Base-by-base conservation (phyloP, 345 rosid species). In the Cardamine resedifolia region DNA sequence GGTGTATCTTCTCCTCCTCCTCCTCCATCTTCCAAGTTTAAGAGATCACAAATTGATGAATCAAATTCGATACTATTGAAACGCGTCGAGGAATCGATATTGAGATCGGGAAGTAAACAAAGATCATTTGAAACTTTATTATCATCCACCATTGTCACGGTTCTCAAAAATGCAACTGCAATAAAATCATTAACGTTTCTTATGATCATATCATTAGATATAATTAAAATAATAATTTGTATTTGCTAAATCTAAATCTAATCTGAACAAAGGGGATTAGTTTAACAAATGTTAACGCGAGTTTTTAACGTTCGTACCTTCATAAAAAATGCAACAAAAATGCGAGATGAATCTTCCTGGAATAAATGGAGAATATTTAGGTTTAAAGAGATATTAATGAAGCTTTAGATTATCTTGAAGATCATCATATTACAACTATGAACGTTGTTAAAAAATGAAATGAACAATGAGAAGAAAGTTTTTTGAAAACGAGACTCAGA, bases 61-160 rank as follows among this genome's bases (percentile, higher is more conserved):
- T 70, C 75, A 31, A 56, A 56, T 45, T 56, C 47, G 23, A 76
- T 28, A 27, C 36, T 21, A 36, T 31, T 9, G 7, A 76, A 69
- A n/a, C 53, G 64, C 5, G 53, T 18, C 0, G 66, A 62, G 1
- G 43, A 14, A 63, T 69, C n/a, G 0, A 33, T 44, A 56, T 64
- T 56, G 52, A 56, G 27, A 70, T 70, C 53, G 48, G 66, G 59
- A 8, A 63, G 60, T 76, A 70, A 47, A 57, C 2, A 10, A n/a
- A 70, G 6, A 23, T 70, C 79, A 30, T 57, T 48, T 11, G 79
- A 64, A 56, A 76, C 34, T 70, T 70, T 70, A 38, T 70, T 36
- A 70, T 70, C 45, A 70, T 57, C 71, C 79, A 64, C 41, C 56
- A 63, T 70, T 34, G 53, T 56, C 28, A 10, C 5, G 2, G 3